Percentiles rank a stretch among this genome's conserved stretches.
Evolutionary conservation across 139 green algal species (phyloP).

Genomic region (Chlorella vulgaris): DNA sequence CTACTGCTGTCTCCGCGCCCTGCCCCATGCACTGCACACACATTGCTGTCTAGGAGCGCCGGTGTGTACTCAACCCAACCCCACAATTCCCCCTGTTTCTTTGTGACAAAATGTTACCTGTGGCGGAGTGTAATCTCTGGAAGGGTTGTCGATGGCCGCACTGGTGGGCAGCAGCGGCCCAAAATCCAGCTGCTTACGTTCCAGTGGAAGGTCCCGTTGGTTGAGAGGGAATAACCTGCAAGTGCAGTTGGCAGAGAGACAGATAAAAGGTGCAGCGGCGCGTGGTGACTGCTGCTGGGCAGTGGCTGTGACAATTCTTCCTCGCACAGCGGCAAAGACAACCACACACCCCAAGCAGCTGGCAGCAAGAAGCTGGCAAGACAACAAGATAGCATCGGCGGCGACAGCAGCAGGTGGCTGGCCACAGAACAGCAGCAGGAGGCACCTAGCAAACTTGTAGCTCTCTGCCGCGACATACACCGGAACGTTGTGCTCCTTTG

Average conservation of each 20-base stretch:
- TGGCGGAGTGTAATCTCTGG: conserved; percentile 93
- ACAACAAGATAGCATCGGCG: conserved; percentile 32
- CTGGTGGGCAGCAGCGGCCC: conserved; percentile 72
- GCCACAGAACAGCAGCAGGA: neutral
- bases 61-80: too few relatives aligned
- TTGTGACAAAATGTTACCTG: too few relatives aligned
- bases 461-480: conserved; percentile 95
- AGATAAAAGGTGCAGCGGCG: too few relatives aligned
- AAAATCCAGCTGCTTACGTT: conserved; percentile 83
- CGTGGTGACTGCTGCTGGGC: too few relatives aligned
- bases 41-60: too few relatives aligned
- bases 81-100: too few relatives aligned
- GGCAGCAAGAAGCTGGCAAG: too few relatives aligned
- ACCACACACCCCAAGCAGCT: too few relatives aligned
- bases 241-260: neutral
- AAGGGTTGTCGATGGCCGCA: conserved; percentile 80
- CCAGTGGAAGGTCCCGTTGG: conserved; percentile 80
- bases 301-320: too few relatives aligned
- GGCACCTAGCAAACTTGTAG: conserved; percentile 88
- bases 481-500: conserved; percentile 81
- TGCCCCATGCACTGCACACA: too few relatives aligned
- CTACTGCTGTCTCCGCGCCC: too few relatives aligned
- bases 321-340: too few relatives aligned
- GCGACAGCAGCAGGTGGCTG: neutral
- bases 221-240: conserved; percentile 33